Evolutionary conservation across 257 asterid genomes (phyloP).

Genomic region (Solanum medicagineum): DNA sequence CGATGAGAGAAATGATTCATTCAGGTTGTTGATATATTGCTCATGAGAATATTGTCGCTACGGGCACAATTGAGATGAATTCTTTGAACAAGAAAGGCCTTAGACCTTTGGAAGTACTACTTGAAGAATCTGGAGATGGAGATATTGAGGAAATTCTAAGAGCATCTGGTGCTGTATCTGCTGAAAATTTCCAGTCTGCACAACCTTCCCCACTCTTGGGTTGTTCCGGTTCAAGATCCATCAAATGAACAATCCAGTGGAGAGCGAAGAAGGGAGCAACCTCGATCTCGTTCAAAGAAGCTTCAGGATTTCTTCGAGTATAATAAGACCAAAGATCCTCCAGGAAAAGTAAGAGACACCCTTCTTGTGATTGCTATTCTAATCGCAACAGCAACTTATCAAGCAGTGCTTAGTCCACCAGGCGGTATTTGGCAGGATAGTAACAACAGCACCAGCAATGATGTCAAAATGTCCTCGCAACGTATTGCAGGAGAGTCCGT

Average conservation of each 20-base stretch:
- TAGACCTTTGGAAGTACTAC: constrained; percentile 27
- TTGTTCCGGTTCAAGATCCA: background rate
- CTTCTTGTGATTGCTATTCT: constrained; percentile 33
- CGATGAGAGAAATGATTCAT: background rate
- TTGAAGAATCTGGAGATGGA: background rate
- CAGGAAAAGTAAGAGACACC: constrained; percentile 27
- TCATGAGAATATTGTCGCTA: constrained; percentile 7
- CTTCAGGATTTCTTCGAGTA: constrained; percentile 16
- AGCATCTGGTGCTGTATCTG: background rate
- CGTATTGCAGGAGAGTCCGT: constrained; percentile 34
- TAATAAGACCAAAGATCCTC: constrained; percentile 16
- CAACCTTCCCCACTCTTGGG: background rate
- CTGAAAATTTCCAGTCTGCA: background rate
- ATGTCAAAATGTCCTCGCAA: background rate
- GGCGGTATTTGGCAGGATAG: constrained; percentile 54
- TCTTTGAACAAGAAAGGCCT: constrained; percentile 16
- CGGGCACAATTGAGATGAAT: constrained; percentile 26
- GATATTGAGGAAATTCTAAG: constrained; percentile 11
- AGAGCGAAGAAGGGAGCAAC: background rate
- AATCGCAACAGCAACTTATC: constrained; percentile 39
- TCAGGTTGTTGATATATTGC: constrained; percentile 29
- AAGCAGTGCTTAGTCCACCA: constrained; percentile 46
- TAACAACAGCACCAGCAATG: background rate
- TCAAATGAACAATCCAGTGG: background rate
- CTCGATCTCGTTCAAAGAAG: background rate